Base-by-base conservation (phyloP, 768 basidiomycete species). In the Russula earlei region DNA sequence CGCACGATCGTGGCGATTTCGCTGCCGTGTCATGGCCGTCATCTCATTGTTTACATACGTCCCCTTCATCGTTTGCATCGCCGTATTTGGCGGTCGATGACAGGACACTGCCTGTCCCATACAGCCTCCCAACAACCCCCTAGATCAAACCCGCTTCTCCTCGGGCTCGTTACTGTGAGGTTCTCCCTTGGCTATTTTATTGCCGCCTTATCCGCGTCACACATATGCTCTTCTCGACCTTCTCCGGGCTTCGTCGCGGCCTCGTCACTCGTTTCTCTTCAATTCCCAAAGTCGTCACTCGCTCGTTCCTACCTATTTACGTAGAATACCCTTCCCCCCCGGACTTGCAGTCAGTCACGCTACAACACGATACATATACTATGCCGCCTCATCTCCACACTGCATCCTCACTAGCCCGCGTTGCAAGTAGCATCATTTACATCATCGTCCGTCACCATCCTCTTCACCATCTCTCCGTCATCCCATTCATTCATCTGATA, bases 61-160 rank as follows among this genome's bases (percentile, higher is more conserved):
- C 59, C 87, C 87, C 14, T 87, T 90, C 68, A 83, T 90, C 67
- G 72, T 85, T 61, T 78, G 85, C 56, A 72, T 87, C 62, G 83
- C 82, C 60, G 72, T 88, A 61, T 87, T 84, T 66, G 81, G 65
- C 8, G 34, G 52, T 37, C 52, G 52, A 22, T 62, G 52, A 58
- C 46, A 49, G 27, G 20, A 33, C n/a, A 17, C 31, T n/a, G 11
- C 17, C 40, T 49, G 29, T 38, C 22, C 25, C 15, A 19, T n/a
- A 5, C 7, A 31, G 15, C 38, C 15, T 40, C 34, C 15, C 42
- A 24, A 25, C 41, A 14, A 45, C n/a, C 20, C 24, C 38, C 1
- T 20, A 6, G 7, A 20, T 22, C 41, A 22, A 36, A 45, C 22
- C 31, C 22, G 29, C 47, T 36, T 55, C 19, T 42, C 4, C 49